phyloP scores from a whole-genome alignment of 352 stramenopile species.

The Pythium pyrilobum region DNA sequence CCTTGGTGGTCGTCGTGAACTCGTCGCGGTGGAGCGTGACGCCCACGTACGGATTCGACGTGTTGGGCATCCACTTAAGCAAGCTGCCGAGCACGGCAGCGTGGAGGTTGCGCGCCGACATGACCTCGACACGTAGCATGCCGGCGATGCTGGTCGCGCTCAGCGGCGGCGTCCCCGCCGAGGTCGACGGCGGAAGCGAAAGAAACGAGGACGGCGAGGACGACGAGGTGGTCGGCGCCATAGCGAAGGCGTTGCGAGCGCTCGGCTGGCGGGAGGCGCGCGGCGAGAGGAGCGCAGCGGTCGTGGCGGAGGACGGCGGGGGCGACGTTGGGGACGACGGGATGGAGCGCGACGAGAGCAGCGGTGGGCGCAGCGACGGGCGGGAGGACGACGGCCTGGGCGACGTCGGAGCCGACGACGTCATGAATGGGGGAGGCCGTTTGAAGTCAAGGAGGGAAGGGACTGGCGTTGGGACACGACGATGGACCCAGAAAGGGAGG shows the following conservation, averaged over 20 bases:
- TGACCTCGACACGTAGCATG: constrained; percentile 49
- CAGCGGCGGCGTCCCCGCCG: neutral
- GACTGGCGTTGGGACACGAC: too few species aligned
- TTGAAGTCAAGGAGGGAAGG: too few species aligned
- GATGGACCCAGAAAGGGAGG: too few species aligned
- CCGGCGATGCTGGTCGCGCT: constrained; percentile 23
- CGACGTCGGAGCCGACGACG: neutral
- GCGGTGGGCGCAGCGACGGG: neutral
- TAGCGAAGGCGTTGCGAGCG: neutral
- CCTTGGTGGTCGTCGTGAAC: constrained; percentile 47
- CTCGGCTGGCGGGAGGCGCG: neutral
- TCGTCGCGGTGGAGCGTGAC: constrained; percentile 46
- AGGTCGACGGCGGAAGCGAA: neutral
- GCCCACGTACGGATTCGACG: constrained; percentile 61
- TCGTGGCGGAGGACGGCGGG: neutral
- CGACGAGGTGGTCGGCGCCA: neutral
- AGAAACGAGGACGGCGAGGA: neutral
- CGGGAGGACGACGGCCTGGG: constrained; percentile 2
- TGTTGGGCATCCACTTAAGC: constrained; percentile 64
- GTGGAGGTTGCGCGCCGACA: constrained; percentile 49
- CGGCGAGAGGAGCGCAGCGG: constrained; percentile 4
- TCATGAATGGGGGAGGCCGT: neutral
- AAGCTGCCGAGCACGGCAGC: constrained; percentile 58
- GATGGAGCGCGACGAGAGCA: constrained; percentile 5
- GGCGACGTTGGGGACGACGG: constrained; percentile 1